These are phyloP conservation scores for Solanum boliviense DNA, from an alignment of 257 asterid genomes.

Conservation along the genomic window DNA sequence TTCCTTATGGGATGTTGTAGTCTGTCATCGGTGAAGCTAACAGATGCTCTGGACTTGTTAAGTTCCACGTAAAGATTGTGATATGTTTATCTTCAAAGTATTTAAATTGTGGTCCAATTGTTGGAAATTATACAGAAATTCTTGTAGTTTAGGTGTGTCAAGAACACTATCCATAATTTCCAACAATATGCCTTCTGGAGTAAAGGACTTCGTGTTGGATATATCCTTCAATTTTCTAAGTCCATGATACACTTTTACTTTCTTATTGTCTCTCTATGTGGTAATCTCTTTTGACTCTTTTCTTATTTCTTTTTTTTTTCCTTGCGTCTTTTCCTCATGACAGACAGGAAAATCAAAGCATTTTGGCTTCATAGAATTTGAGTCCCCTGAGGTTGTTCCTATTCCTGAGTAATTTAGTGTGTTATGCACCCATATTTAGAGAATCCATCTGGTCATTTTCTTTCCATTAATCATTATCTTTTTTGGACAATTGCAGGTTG, in stretches of 20 bases:
- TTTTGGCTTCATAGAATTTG: conserved; percentile 86
- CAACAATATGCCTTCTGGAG: background rate
- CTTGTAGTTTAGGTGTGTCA: background rate
- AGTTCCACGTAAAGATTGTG: background rate
- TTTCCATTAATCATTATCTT: background rate
- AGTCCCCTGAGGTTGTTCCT: conserved; percentile 77
- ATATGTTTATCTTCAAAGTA: background rate
- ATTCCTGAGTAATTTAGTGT: background rate
- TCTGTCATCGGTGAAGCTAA: background rate
- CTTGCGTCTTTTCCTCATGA: background rate
- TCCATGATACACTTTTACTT: background rate
- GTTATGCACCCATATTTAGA: background rate
- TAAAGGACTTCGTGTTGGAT: background rate
- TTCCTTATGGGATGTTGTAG: background rate
- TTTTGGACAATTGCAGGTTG: conserved; percentile 48
- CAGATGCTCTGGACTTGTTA: background rate
- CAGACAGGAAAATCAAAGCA: conserved; percentile 97
- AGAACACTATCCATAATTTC: background rate
- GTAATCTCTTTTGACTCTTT: background rate
- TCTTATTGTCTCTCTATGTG: background rate
- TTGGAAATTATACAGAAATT: background rate
- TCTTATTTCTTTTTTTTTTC: background rate
- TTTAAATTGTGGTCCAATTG: background rate
- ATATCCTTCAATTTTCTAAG: background rate
- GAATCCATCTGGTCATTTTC: background rate